These are phyloP conservation scores for Osmanthus fragrans DNA, from an alignment of 257 asterid genomes.

Conservation along the genomic window DNA sequence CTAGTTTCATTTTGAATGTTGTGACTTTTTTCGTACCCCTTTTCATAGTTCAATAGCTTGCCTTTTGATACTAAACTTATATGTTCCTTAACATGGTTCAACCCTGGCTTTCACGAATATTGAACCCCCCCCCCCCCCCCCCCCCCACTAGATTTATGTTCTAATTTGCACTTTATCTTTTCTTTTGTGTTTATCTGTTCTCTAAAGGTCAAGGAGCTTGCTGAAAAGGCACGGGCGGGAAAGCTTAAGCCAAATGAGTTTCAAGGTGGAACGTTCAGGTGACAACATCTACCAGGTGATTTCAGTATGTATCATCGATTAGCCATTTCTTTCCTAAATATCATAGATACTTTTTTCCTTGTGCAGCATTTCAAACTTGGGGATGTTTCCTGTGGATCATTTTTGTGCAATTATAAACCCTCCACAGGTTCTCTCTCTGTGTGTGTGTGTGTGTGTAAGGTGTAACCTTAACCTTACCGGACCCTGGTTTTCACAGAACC, in stretches of 20 bases:
- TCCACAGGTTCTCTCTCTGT: constrained; percentile 81
- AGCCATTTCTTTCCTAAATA: constrained; percentile 9
- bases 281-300: constrained; percentile 10
- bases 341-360: constrained; percentile 24
- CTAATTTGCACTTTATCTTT: background rate
- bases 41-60: background rate
- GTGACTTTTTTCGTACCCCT: constrained; percentile 1
- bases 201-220: constrained; percentile 87
- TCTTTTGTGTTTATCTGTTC: constrained; percentile 20
- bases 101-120: too few relatives aligned
- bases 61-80: constrained; percentile 10
- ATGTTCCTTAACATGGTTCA: background rate
- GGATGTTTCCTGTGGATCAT: constrained; percentile 96
- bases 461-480: background rate
- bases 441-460: too few relatives aligned
- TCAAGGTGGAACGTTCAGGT: constrained; percentile 99
- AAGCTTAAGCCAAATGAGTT: constrained; percentile 94
- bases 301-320: constrained; percentile 15
- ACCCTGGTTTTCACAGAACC: constrained; percentile 8
- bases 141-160: background rate
- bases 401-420: constrained; percentile 99
- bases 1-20: background rate
- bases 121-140: too few relatives aligned
- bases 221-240: constrained; percentile 92
- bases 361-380: constrained; percentile 97